phyloP scores from a whole-genome alignment of 169 alveolate genomes.

The Plasmodium berghei region DNA sequence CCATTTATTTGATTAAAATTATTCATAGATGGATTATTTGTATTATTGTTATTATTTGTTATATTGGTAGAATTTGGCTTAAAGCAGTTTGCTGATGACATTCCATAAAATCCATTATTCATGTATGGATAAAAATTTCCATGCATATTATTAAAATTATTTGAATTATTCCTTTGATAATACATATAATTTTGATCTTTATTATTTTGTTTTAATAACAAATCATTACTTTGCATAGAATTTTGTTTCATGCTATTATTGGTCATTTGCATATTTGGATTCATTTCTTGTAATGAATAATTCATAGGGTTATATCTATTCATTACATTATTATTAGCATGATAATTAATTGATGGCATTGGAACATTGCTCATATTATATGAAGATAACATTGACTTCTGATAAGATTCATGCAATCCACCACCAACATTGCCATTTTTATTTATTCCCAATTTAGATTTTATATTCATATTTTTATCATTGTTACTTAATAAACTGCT shows the following conservation, averaged over 20 bases:
- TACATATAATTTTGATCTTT: conserved; percentile 24
- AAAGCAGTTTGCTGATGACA: conserved; percentile 33
- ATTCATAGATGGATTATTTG: not conserved
- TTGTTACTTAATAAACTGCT: conserved; percentile 47
- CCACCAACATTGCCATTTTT: conserved; percentile 38
- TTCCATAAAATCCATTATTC: conserved; percentile 46
- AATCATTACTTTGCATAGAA: conserved; percentile 21
- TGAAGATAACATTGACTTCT: conserved; percentile 35
- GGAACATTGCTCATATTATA: conserved; percentile 30
- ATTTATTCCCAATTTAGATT: conserved; percentile 40
- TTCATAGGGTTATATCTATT: conserved; percentile 49
- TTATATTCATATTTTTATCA: conserved; percentile 46
- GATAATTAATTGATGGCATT: conserved; percentile 8
- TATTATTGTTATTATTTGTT: conserved; percentile 11
- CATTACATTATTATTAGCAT: conserved; percentile 8
- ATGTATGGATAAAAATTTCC: conserved; percentile 67
- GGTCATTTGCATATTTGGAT: conserved; percentile 19
- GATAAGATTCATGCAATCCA: conserved; percentile 36
- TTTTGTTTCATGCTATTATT: not conserved
- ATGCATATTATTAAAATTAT: conserved; percentile 31
- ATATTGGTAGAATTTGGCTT: conserved; percentile 21
- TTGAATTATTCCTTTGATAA: conserved; percentile 53
- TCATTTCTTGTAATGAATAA: conserved; percentile 60
- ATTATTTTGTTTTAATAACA: conserved; percentile 21
- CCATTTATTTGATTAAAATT: not conserved